A percentile compares a stretch with the other conserved stretches of the same genome.
Evolutionary conservation across 2,329 filamentous ascomycete genomes (phyloP).

Genomic region (Colletotrichum tabaci): DNA sequence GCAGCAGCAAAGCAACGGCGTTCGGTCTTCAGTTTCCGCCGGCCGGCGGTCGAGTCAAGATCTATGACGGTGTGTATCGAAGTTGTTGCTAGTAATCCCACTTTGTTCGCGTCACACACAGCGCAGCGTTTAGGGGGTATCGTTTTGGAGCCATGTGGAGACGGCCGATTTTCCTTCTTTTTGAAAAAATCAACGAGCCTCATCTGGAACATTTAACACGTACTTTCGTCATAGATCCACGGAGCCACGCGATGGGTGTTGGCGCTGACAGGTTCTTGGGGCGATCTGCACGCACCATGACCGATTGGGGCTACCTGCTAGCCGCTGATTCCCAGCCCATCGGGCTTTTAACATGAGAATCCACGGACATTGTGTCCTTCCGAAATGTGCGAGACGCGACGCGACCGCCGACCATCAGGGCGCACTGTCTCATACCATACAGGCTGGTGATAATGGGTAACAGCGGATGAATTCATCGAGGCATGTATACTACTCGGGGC

Average conservation of each 20-base stretch:
- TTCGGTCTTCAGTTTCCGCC: slow-evolving; percentile 16
- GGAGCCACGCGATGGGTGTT: slow-evolving; percentile 19
- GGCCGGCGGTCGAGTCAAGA: background rate
- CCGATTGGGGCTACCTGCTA: slow-evolving; percentile 19
- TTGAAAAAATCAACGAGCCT: slow-evolving; percentile 7
- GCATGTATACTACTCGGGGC: background rate
- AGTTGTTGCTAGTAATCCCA: background rate
- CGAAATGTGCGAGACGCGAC: slow-evolving; percentile 31
- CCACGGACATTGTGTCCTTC: slow-evolving; percentile 33
- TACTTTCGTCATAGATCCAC: slow-evolving; percentile 41
- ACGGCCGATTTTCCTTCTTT: background rate
- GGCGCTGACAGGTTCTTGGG: slow-evolving; percentile 10
- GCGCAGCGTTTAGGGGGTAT: background rate
- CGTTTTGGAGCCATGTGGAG: slow-evolving; percentile 20
- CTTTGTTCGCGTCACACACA: slow-evolving; percentile 30
- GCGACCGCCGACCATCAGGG: background rate
- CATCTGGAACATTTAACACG: slow-evolving; percentile 13
- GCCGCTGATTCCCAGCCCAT: slow-evolving; percentile 7
- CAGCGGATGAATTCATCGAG: slow-evolving; percentile 20
- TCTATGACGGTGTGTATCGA: slow-evolving; percentile 36
- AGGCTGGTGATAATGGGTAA: no score
- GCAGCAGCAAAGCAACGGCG: background rate
- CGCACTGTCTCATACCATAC: no score
- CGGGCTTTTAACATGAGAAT: background rate
- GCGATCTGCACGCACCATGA: slow-evolving; percentile 16